phyloP scores from a whole-genome alignment of 768 basidiomycete genomes.

The Mycena leptocephala region DNA sequence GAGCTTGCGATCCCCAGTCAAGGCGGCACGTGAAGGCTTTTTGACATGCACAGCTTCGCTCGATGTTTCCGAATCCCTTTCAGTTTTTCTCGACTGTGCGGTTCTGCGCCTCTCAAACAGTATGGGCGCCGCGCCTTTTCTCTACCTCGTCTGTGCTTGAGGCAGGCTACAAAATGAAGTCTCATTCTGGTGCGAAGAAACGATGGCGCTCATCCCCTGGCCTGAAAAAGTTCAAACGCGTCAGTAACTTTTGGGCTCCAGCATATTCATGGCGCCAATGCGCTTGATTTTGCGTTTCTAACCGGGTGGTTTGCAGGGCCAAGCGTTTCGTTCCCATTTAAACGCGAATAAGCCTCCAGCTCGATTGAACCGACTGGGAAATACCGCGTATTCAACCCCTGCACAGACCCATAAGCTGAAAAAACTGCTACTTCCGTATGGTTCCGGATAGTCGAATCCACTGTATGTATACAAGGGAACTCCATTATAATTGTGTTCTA shows the following conservation, averaged over 20 bases:
- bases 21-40: background rate
- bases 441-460: constrained; percentile 48
- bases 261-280: background rate
- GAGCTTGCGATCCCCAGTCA: background rate
- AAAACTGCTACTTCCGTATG: constrained; percentile 80
- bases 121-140: constrained; percentile 60
- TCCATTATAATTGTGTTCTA: background rate
- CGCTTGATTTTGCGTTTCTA: too few relatives aligned
- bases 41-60: too few relatives aligned
- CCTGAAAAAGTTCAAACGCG: constrained; percentile 81
- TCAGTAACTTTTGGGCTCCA: constrained; percentile 51
- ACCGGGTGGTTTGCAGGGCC: constrained; percentile 66
- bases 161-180: constrained; percentile 85
- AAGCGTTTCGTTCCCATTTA: constrained; percentile 82
- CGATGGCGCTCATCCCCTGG: constrained; percentile 83
- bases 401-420: constrained; percentile 80
- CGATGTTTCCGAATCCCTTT: constrained; percentile 15
- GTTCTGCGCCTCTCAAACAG: constrained; percentile 34
- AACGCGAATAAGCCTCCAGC: constrained; percentile 78
- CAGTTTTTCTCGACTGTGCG: constrained; percentile 18
- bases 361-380: constrained; percentile 76
- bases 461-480: background rate
- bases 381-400: constrained; percentile 76
- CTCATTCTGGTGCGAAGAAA: constrained; percentile 88
- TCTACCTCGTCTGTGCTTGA: constrained; percentile 70